Conservation (phyloP, 208 protist genomes). For the Leishmania lainsoni region DNA sequence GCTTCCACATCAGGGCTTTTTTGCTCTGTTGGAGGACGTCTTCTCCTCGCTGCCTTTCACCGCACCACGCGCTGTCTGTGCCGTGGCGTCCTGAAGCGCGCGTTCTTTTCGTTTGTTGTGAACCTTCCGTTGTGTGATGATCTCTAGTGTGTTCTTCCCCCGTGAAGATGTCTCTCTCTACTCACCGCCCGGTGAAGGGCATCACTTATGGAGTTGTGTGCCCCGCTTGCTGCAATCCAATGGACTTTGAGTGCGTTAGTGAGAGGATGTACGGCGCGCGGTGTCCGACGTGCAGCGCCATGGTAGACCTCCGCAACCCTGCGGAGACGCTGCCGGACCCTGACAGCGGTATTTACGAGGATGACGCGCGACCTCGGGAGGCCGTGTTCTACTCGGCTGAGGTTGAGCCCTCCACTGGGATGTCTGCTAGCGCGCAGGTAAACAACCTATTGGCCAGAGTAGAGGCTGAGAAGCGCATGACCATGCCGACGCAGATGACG, state of each 20-base stretch:
- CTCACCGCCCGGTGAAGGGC: constrained; percentile 48
- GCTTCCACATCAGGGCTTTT: background rate
- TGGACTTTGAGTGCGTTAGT: constrained; percentile 65
- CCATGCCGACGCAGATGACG: constrained; percentile 62
- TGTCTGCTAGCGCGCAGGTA: constrained; percentile 66
- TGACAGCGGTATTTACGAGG: constrained; percentile 39
- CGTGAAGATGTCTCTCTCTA: constrained; percentile 35
- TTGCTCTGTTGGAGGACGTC: background rate
- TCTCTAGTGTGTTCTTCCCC: background rate
- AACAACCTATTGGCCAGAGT: constrained; percentile 38
- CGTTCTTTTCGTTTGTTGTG: too few species aligned
- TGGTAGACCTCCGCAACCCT: constrained; percentile 77
- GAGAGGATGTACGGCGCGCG: constrained; percentile 53
- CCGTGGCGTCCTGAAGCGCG: too few species aligned
- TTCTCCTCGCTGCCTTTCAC: too few species aligned
- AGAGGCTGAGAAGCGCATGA: constrained; percentile 56
- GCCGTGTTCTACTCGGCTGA: constrained; percentile 49
- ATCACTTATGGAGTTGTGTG: constrained; percentile 70
- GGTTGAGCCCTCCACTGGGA: constrained; percentile 60
- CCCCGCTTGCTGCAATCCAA: constrained; percentile 60
- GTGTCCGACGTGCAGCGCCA: constrained; percentile 60
- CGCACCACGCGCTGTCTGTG: too few species aligned
- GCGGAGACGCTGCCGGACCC: constrained; percentile 39
- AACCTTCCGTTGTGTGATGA: constrained; percentile 2
- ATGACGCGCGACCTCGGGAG: background rate